These are phyloP conservation scores for Heracleum sosnowskyi DNA, from an alignment of 129 eudicot genomes.

Conservation along the genomic window DNA sequence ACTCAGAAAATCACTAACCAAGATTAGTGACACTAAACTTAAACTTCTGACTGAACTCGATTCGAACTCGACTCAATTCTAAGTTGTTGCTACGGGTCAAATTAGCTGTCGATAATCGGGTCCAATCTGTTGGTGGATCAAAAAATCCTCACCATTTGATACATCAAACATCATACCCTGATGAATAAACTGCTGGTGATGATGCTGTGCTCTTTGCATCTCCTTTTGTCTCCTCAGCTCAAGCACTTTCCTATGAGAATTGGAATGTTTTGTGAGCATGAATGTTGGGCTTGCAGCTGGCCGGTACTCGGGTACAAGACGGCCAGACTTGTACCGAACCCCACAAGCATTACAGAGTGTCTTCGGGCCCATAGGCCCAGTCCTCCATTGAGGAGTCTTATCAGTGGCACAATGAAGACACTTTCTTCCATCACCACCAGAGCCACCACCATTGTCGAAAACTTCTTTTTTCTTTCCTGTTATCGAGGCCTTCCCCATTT, in stretches of 20 bases:
- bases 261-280: conserved; percentile 8
- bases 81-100: not conserved
- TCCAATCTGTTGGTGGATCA: conserved; percentile 77
- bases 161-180: conserved; percentile 58
- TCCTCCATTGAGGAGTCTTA: conserved; percentile 62
- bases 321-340: conserved; percentile 7
- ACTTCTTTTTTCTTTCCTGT: conserved; percentile 1
- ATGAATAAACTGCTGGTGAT: conserved; percentile 29
- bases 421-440: conserved; percentile 30
- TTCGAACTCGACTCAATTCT: conserved; percentile 6
- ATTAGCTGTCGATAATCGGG: conserved; percentile 33
- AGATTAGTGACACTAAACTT: not conserved
- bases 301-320: conserved; percentile 7
- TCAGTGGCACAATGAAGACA: conserved; percentile 63
- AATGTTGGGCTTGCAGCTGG: conserved; percentile 12
- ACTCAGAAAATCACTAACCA: conserved; percentile 8
- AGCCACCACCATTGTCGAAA: conserved; percentile 3
- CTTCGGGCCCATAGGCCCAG: conserved; percentile 64
- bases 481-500: not conserved
- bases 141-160: conserved; percentile 57
- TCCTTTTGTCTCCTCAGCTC: conserved; percentile 13
- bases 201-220: conserved; percentile 5
- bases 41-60: conserved; percentile 5
- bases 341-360: conserved; percentile 11
- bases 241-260: conserved; percentile 12